A percentile compares a stretch with the other conserved stretches of the same genome.
These are phyloP conservation scores for Trypanosoma rangeli DNA, from an alignment of 208 protist genomes.

Conservation along the genomic window DNA sequence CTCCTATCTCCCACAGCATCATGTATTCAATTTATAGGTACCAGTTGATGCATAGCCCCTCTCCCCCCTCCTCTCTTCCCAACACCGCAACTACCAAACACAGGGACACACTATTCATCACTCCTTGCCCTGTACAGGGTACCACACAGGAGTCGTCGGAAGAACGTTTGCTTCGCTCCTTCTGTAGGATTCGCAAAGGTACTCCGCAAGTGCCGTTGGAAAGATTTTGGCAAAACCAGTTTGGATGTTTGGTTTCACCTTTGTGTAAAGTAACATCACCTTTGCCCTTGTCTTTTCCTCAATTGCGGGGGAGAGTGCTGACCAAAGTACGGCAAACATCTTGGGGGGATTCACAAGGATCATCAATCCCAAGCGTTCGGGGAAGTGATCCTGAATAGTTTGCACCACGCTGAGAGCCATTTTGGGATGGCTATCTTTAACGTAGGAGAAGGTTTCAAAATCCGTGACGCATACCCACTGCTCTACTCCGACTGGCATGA, in stretches of 20 bases:
- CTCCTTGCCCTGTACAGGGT: slow-evolving; percentile 35
- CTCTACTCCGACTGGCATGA: slow-evolving; percentile 85
- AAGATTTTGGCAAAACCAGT: slow-evolving; percentile 72
- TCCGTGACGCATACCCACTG: slow-evolving; percentile 87
- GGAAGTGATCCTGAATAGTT: slow-evolving; percentile 79
- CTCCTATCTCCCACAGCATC: too few relatives aligned
- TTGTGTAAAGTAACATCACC: slow-evolving; percentile 75
- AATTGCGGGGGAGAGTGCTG: slow-evolving; percentile 64
- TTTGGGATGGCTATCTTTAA: slow-evolving; percentile 66
- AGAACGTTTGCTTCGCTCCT: slow-evolving; percentile 61
- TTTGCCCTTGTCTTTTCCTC: slow-evolving; percentile 80
- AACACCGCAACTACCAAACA: not conserved
- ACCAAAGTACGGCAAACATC: slow-evolving; percentile 78
- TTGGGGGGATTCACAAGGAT: slow-evolving; percentile 79
- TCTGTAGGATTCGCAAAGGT: slow-evolving; percentile 72
- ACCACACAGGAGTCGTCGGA: slow-evolving; percentile 53
- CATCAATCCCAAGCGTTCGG: slow-evolving; percentile 83
- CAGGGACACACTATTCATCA: not conserved
- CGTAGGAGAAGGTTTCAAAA: slow-evolving; percentile 83
- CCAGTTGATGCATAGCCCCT: too few relatives aligned
- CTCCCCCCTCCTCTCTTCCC: too few relatives aligned
- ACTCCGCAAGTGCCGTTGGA: slow-evolving; percentile 44
- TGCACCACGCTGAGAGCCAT: slow-evolving; percentile 61
- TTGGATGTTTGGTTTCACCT: slow-evolving; percentile 53
- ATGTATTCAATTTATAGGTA: too few relatives aligned